phyloP scores from a whole-genome alignment of 176 grass and related monocot genomes.

The Ananas comosus region DNA sequence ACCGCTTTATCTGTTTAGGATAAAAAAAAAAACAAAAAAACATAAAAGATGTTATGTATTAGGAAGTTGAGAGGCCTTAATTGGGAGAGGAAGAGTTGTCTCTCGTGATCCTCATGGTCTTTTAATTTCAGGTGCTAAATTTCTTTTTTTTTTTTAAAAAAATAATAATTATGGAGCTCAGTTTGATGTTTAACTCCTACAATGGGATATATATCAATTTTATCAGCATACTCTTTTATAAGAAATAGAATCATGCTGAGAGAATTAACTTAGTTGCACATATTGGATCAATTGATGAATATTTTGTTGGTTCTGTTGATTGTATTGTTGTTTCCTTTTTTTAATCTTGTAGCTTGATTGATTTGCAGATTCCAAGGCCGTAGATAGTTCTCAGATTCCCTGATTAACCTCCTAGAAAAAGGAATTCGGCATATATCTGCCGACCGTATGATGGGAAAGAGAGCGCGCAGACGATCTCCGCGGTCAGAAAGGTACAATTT shows the following conservation, averaged over 20 bases:
- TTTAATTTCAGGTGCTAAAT: background rate
- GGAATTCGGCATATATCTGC: conserved; percentile 26
- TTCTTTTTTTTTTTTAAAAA: background rate
- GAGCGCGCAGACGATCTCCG: conserved; percentile 18
- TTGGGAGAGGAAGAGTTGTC: background rate
- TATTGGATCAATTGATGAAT: conserved; percentile 4
- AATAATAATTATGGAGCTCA: background rate
- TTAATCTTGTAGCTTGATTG: conserved; percentile 8
- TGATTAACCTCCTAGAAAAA: conserved; percentile 13
- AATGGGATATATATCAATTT: no score
- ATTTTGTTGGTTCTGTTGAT: conserved; percentile 4
- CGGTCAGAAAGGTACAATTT: conserved; percentile 31
- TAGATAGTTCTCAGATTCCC: background rate
- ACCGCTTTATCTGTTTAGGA: background rate
- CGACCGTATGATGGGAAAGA: conserved; percentile 46
- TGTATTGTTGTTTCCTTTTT: conserved; percentile 5
- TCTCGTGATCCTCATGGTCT: background rate
- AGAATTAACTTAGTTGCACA: background rate
- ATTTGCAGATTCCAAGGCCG: conserved; percentile 22
- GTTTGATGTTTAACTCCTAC: no score
- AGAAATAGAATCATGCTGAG: no score
- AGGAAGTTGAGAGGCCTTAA: background rate
- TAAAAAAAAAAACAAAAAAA: no score
- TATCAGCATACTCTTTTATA: no score
- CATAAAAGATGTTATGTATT: no score